phyloP scores from a whole-genome alignment of 1,284 basidiomycete genomes.

The Papiliotrema terrestris region DNA sequence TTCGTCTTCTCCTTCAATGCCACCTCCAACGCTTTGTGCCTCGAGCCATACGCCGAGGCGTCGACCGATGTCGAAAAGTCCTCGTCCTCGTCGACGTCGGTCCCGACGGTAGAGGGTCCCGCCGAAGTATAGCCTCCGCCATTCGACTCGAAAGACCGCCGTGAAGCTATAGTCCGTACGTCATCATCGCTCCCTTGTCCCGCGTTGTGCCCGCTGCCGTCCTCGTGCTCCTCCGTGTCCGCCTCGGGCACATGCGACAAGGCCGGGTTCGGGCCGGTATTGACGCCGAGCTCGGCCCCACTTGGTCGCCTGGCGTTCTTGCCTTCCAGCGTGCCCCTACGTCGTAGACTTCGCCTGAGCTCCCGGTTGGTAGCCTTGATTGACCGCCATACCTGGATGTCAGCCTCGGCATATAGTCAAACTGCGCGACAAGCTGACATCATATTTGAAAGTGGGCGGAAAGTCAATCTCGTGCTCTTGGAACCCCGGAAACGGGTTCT shows the following conservation, averaged over 20 bases:
- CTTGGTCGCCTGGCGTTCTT: slow-evolving; percentile 4
- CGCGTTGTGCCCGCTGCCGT: slow-evolving; percentile 2
- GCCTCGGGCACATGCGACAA: slow-evolving; percentile 34
- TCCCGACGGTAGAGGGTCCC: slow-evolving; percentile 14
- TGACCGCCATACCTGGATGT: slow-evolving; percentile 46
- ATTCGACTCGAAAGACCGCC: slow-evolving; percentile 36
- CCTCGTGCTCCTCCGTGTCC: slow-evolving; percentile 20
- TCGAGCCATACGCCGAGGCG: slow-evolving; percentile 13
- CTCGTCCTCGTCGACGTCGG: slow-evolving; percentile 29
- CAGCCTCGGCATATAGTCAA: not conserved
- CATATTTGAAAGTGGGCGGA: slow-evolving; percentile 55
- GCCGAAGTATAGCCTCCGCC: slow-evolving; percentile 27
- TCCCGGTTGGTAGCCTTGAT: slow-evolving; percentile 46
- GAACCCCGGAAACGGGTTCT: slow-evolving; percentile 51
- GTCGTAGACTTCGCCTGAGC: slow-evolving; percentile 26
- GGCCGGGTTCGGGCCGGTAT: not conserved
- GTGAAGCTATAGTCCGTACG: slow-evolving; percentile 10
- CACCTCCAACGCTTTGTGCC: slow-evolving; percentile 21
- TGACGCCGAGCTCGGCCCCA: not conserved
- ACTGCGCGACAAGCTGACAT: slow-evolving; percentile 18
- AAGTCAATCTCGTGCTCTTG: slow-evolving; percentile 51
- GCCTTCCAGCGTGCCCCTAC: slow-evolving; percentile 19
- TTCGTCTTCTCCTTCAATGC: slow-evolving; percentile 38
- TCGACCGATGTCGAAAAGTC: slow-evolving; percentile 12
- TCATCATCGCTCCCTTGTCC: slow-evolving; percentile 17